Evolutionary conservation across 306 rosid genomes (phyloP).

Genomic region (Canavalia ensiformis): DNA sequence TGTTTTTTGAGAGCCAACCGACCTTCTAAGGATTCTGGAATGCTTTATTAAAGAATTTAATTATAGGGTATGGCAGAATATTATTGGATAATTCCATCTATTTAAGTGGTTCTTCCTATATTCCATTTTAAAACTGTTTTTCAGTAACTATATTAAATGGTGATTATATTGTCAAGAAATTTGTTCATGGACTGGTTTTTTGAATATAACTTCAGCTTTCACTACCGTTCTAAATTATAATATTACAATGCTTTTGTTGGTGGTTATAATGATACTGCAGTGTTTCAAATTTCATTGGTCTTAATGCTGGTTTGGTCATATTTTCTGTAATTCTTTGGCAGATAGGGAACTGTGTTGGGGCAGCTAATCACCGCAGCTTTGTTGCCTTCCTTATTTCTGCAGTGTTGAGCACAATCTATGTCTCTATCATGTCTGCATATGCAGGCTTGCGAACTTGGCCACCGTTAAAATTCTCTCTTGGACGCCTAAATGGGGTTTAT

Average conservation of each 20-base stretch:
- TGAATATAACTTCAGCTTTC: background rate
- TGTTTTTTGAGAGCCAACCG: background rate
- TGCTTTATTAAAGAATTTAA: background rate
- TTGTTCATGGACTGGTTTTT: background rate
- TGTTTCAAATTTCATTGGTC: slow-evolving; percentile 9
- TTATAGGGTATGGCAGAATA: background rate
- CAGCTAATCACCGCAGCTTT: slow-evolving; percentile 88
- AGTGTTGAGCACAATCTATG: slow-evolving; percentile 70
- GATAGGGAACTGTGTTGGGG: slow-evolving; percentile 99
- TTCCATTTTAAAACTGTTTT: slow-evolving; percentile 14
- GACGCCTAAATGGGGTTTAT: slow-evolving; percentile 39
- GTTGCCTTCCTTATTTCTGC: slow-evolving; percentile 87
- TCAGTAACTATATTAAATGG: background rate
- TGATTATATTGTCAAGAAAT: slow-evolving; percentile 6
- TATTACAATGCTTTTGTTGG: background rate
- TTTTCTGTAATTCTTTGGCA: slow-evolving; percentile 54
- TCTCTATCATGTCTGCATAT: slow-evolving; percentile 71
- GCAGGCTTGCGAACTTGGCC: slow-evolving; percentile 71
- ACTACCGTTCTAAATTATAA: background rate
- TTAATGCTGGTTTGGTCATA: slow-evolving; percentile 45
- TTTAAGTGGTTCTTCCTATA: slow-evolving; percentile 14
- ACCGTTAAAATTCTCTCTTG: slow-evolving; percentile 46
- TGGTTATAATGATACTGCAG: background rate
- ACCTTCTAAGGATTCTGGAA: background rate
- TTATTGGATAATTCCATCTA: slow-evolving; percentile 3